Conservation (phyloP, 805 yeast genomes). For the Sugiyamaella qingdaonensis region DNA sequence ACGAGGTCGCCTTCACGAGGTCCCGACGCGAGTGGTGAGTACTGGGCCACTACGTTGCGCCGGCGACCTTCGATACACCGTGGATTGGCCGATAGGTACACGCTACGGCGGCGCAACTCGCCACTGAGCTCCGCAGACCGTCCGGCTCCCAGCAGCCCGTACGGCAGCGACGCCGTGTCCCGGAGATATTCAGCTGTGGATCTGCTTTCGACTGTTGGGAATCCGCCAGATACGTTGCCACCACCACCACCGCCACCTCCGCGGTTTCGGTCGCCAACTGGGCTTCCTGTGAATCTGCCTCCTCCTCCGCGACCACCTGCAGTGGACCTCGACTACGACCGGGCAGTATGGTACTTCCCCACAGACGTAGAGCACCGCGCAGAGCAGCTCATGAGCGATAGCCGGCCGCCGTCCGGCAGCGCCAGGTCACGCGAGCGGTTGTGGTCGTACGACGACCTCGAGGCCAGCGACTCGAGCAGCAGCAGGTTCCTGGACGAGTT, state of each 20-base stretch:
- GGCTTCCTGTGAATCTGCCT: not conserved
- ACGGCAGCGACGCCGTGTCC: not conserved
- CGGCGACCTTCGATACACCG: slow-evolving; percentile 4
- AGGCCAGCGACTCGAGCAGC: not conserved
- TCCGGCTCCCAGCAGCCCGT: not conserved
- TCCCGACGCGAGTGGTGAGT: not conserved
- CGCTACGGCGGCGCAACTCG: not conserved
- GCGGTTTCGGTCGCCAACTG: not conserved
- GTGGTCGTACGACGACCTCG: not conserved
- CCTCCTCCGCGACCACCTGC: slow-evolving; percentile 22
- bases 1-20: not conserved
- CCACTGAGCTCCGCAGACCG: not conserved
- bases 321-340: slow-evolving; percentile 98
- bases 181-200: not conserved
- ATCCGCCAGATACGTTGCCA: not conserved
- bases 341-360: slow-evolving; percentile 98
- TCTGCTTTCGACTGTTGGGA: not conserved
- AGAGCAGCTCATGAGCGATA: slow-evolving; percentile 90
- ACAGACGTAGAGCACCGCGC: slow-evolving; percentile 99
- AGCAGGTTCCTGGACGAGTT: not conserved
- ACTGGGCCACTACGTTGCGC: not conserved
- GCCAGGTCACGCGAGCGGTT: slow-evolving; percentile 98
- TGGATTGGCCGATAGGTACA: not conserved
- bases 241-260: not conserved
- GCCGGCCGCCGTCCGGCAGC: slow-evolving; percentile 59